Evolutionary conservation across 2,329 filamentous ascomycete species (phyloP).

Genomic region (Tolypocladium album): DNA sequence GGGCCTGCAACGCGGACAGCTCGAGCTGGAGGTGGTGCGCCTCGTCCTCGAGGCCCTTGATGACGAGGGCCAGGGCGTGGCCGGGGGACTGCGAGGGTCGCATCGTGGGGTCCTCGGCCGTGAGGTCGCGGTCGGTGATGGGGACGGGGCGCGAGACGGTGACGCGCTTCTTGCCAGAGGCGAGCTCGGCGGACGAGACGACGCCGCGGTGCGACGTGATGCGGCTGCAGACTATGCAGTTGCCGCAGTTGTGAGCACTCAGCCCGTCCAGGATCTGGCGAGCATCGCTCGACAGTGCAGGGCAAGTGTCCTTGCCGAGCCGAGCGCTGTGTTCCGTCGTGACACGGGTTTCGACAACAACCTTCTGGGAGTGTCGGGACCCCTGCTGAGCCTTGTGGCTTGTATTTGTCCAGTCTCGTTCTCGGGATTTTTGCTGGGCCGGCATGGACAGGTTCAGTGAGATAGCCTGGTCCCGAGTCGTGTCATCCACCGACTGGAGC

Average conservation of each 20-base stretch:
- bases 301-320: slow-evolving; percentile 21
- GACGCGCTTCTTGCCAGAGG: slow-evolving; percentile 44
- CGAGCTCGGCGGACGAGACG: slow-evolving; percentile 25
- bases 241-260: slow-evolving; percentile 42
- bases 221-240: slow-evolving; percentile 47
- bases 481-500: slow-evolving; percentile 20
- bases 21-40: slow-evolving; percentile 64
- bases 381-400: slow-evolving; percentile 14
- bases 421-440: slow-evolving; percentile 4
- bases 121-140: slow-evolving; percentile 49
- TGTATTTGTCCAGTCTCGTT: slow-evolving; percentile 9
- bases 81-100: slow-evolving; percentile 60
- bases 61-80: slow-evolving; percentile 67
- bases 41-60: slow-evolving; percentile 75
- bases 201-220: slow-evolving; percentile 34
- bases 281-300: slow-evolving; percentile 40
- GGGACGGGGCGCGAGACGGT: slow-evolving; percentile 54
- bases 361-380: slow-evolving; percentile 15
- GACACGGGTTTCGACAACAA: slow-evolving; percentile 11
- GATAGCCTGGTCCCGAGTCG: slow-evolving; percentile 21
- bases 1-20: slow-evolving; percentile 48
- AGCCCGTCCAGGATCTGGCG: slow-evolving; percentile 41
- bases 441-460: slow-evolving; percentile 18
- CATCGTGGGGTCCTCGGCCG: slow-evolving; percentile 41
- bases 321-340: slow-evolving; percentile 12